Evolutionary conservation across 2,329 filamentous ascomycete species (phyloP).

Genomic region (Paradendryphiella salina): DNA sequence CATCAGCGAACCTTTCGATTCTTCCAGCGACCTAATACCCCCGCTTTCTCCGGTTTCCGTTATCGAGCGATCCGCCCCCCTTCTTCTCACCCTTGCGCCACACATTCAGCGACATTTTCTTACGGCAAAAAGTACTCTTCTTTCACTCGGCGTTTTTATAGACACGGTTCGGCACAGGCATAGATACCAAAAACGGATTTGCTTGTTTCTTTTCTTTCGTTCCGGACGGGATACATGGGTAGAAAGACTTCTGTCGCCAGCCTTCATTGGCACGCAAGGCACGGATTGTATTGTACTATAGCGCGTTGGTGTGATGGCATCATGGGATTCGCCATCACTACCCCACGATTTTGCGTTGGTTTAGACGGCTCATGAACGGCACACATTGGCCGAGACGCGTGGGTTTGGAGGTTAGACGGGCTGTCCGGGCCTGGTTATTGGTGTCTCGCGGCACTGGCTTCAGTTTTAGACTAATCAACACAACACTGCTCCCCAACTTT

Average conservation of each 20-base stretch:
- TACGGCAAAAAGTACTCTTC: slow-evolving; percentile 40
- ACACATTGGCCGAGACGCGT: slow-evolving; percentile 26
- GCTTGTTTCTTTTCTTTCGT: slow-evolving; percentile 33
- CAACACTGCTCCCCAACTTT: slow-evolving; percentile 25
- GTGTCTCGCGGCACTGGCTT: slow-evolving; percentile 41
- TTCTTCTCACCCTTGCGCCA: slow-evolving; percentile 26
- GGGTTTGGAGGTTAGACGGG: slow-evolving; percentile 35
- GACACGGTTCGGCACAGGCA: slow-evolving; percentile 47
- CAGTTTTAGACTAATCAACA: slow-evolving; percentile 46
- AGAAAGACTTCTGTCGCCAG: slow-evolving; percentile 42
- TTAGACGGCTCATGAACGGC: slow-evolving; percentile 37
- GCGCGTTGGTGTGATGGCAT: slow-evolving; percentile 38
- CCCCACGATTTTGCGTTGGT: slow-evolving; percentile 41
- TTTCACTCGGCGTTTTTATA: slow-evolving; percentile 46
- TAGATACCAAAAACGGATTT: slow-evolving; percentile 48
- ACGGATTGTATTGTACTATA: slow-evolving; percentile 42
- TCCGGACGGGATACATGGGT: slow-evolving; percentile 38
- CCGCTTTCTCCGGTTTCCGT: slow-evolving; percentile 29
- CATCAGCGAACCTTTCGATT: slow-evolving; percentile 41
- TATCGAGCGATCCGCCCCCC: slow-evolving; percentile 33
- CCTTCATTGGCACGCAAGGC: slow-evolving; percentile 39
- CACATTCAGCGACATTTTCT: slow-evolving; percentile 44
- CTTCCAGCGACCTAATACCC: slow-evolving; percentile 47
- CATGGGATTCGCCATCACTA: slow-evolving; percentile 34
- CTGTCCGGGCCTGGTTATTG: slow-evolving; percentile 37